Base-by-base conservation (phyloP, 2,329 filamentous ascomycete genomes). In the Colletotrichum gigasporum region DNA sequence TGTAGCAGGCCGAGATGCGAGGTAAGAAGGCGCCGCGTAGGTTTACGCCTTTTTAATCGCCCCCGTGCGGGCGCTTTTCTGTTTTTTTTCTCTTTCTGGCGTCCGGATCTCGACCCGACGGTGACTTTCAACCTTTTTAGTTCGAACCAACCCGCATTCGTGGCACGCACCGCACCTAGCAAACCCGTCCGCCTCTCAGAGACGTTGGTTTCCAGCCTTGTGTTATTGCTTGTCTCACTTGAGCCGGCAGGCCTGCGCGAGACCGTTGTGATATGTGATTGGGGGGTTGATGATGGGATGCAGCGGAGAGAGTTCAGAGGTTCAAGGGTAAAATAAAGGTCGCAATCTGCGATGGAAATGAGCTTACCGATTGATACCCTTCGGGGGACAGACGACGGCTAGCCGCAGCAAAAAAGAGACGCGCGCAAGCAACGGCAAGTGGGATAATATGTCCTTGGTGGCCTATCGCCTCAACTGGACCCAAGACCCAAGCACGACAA, bases 391-490 rank as follows among this genome's bases (percentile, higher is more conserved):
- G 16, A 58, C 20, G 35, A 61, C 48, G 57, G 34, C 56, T 61
- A 61, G 56, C 48, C 41, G 61, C 61, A 61, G 55, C 50, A 35
- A 30, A 34, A 48, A 32, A 39, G 41, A 42, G 32, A 45, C 47
- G 54, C 54, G 60, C 45, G 42, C 42, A 50, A 51, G 20, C 30
- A 32, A 42, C 56, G 61, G 56, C 47, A 61, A 60, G 32, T 62
- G 34, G 56, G 42, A 61, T 54, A 42, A 45, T 52, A 39, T 35
- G n/a, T 59, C 55, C 51, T 37, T 39, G 56, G 57, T 44, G 61
- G 56, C 62, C 62, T 65, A 65, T 65, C 56, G 48, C 50, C 56
- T 65, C 50, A 42, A 50, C 54, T 45, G 55, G 47, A 63, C 44
- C 51, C n/a, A n/a, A n/a, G n/a, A n/a, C n/a, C 55, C 62, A 62